Conservation (phyloP, 2,329 filamentous ascomycete species). For the Sporothrix brasiliensis region DNA sequence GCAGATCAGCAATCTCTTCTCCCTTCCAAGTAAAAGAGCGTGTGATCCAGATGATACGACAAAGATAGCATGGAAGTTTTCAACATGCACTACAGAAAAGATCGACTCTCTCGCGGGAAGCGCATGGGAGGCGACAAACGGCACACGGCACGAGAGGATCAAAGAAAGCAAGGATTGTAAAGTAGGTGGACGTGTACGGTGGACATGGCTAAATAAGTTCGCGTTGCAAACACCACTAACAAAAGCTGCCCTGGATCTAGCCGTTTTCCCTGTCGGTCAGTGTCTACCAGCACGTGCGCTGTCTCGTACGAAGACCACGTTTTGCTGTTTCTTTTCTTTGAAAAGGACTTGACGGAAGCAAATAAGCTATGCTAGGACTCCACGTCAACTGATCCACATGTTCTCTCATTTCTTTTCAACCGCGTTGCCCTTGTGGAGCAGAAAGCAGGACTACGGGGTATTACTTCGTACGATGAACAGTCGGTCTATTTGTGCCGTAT, state of each 20-base stretch:
- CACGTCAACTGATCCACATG: neutral
- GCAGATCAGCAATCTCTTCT: slow-evolving; percentile 16
- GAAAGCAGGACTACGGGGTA: neutral
- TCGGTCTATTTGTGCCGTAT: no score
- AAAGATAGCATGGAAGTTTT: no score
- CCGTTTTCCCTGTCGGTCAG: slow-evolving; percentile 10
- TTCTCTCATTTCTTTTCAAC: neutral
- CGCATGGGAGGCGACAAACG: neutral
- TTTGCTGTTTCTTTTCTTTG: neutral
- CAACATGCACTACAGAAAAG: neutral
- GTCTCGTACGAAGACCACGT: neutral
- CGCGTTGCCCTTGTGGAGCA: slow-evolving; percentile 1
- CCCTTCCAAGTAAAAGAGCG: slow-evolving; percentile 10
- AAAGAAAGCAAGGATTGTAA: neutral
- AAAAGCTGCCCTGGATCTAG: slow-evolving; percentile 5
- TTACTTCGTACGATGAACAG: no score
- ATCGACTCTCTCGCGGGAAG: neutral
- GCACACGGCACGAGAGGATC: neutral
- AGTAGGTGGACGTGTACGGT: neutral
- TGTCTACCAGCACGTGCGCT: neutral
- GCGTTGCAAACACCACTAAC: neutral
- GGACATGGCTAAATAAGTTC: neutral
- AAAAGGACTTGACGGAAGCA: no score
- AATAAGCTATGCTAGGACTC: no score
- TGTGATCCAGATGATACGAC: neutral